Evolutionary conservation across 208 protist species (phyloP).

Genomic region (Tritrichomonas foetus): DNA sequence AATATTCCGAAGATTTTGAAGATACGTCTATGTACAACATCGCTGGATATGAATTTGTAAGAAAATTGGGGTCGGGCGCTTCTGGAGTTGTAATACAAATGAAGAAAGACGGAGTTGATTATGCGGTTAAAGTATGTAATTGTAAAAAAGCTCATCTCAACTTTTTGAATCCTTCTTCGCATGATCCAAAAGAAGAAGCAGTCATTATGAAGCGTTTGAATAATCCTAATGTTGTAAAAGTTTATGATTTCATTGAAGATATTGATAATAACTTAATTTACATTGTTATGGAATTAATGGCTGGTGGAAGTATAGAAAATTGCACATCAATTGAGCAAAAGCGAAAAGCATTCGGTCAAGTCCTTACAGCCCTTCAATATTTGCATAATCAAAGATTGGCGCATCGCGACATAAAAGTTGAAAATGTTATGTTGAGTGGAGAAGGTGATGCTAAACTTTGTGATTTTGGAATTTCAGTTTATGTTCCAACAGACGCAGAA

Average conservation of each 20-base stretch:
- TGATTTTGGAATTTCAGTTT: slow-evolving; percentile 92
- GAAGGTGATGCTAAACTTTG: slow-evolving; percentile 74
- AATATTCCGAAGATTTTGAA: too few species aligned
- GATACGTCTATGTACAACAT: too few species aligned
- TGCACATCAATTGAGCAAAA: too few species aligned
- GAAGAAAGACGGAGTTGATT: neutral
- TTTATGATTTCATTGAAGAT: neutral
- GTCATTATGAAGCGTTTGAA: neutral
- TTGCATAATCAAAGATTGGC: slow-evolving; percentile 89
- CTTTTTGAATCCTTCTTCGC: neutral
- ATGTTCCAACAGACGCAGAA: slow-evolving; percentile 68
- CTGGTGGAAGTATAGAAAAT: neutral
- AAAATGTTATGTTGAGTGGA: slow-evolving; percentile 84
- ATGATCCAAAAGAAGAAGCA: slow-evolving; percentile 11
- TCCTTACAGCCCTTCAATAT: slow-evolving; percentile 84
- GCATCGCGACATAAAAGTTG: slow-evolving; percentile 75
- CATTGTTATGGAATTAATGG: neutral
- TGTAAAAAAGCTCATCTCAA: neutral
- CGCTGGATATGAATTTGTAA: neutral
- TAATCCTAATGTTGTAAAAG: neutral
- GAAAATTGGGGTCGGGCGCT: neutral
- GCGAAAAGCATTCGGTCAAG: slow-evolving; percentile 58
- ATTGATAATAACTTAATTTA: neutral
- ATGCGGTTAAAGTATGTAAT: neutral
- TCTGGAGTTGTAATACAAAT: neutral